These are phyloP conservation scores for Sporothrix brasiliensis DNA, from an alignment of 2,329 filamentous ascomycete species.

Conservation along the genomic window DNA sequence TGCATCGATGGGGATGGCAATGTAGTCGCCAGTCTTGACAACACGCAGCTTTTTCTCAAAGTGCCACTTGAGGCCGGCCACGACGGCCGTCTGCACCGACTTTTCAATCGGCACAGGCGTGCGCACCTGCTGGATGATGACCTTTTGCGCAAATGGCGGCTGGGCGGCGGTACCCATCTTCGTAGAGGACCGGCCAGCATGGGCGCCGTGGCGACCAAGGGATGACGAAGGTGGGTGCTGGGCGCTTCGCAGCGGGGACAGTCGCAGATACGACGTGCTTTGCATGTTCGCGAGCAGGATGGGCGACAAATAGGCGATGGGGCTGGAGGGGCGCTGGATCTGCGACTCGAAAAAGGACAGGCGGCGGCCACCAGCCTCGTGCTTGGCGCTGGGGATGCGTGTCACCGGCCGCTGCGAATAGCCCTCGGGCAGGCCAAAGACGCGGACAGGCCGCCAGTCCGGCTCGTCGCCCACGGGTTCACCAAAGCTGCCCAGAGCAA, in stretches of 20 bases:
- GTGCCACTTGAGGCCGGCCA: conserved; percentile 83
- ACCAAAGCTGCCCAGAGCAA: conserved; percentile 68
- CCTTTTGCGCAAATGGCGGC: conserved; percentile 68
- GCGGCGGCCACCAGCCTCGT: conserved; percentile 53
- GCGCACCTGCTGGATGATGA: conserved; percentile 84
- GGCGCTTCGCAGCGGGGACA: conserved; percentile 62
- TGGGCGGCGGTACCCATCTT: conserved; percentile 59
- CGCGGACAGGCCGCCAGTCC: conserved; percentile 79
- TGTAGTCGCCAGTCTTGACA: conserved; percentile 82
- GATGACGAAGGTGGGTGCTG: conserved; percentile 6
- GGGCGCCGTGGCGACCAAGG: conserved; percentile 47
- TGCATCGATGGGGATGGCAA: conserved; percentile 87
- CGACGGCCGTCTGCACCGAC: conserved; percentile 79
- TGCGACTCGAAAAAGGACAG: conserved; percentile 70
- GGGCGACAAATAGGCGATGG: conserved; percentile 76
- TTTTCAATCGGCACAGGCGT: conserved; percentile 87
- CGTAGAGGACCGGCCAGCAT: conserved; percentile 48
- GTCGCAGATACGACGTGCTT: conserved; percentile 73
- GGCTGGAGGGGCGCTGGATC: conserved; percentile 61
- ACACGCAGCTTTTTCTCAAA: conserved; percentile 83
- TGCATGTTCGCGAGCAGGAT: conserved; percentile 85
- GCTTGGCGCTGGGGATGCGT: conserved; percentile 60
- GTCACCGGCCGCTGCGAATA: conserved; percentile 64
- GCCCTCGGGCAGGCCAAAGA: conserved; percentile 84
- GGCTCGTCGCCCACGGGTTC: conserved; percentile 60